A percentile compares a stretch with the other conserved stretches of the same genome.
Evolutionary conservation across 495 filamentous ascomycete species (phyloP).

Genomic region (Cercophora newfieldiana): DNA sequence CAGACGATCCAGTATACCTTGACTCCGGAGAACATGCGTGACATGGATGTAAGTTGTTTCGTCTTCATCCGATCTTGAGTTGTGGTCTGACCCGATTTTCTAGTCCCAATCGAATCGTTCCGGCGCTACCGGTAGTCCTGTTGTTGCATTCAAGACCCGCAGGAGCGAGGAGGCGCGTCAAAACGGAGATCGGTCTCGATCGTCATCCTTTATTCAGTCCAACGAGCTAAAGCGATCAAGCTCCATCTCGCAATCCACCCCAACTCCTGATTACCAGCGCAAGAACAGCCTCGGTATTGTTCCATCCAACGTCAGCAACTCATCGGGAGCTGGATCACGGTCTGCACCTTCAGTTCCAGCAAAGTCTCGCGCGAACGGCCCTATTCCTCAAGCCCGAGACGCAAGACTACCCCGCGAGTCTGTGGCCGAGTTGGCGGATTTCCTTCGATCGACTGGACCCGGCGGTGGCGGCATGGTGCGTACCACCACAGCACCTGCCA

Average conservation of each 20-base stretch:
- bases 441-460: slow-evolving; percentile 81
- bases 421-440: slow-evolving; percentile 78
- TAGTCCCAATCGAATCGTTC: slow-evolving; percentile 38
- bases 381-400: slow-evolving; percentile 59
- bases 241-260: slow-evolving; percentile 42
- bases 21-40: slow-evolving; percentile 84
- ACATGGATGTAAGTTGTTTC: slow-evolving; percentile 68
- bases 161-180: slow-evolving; percentile 45
- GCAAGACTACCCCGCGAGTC: slow-evolving; percentile 64
- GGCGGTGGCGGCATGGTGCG: slow-evolving; percentile 36
- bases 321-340: slow-evolving; percentile 23
- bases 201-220: slow-evolving; percentile 37
- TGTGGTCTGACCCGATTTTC: neutral
- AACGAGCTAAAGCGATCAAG: slow-evolving; percentile 37
- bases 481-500: slow-evolving; percentile 25
- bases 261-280: slow-evolving; percentile 36
- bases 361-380: slow-evolving; percentile 33
- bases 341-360: slow-evolving; percentile 30
- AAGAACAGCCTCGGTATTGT: slow-evolving; percentile 21
- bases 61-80: no score
- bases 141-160: slow-evolving; percentile 34
- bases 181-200: slow-evolving; percentile 39
- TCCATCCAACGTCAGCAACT: slow-evolving; percentile 11
- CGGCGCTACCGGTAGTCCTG: slow-evolving; percentile 37
- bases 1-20: slow-evolving; percentile 93